A percentile compares a stretch with the other conserved stretches of the same genome.
phyloP scores from a whole-genome alignment of 2,329 filamentous ascomycete species.

The Lachnellula arida region DNA sequence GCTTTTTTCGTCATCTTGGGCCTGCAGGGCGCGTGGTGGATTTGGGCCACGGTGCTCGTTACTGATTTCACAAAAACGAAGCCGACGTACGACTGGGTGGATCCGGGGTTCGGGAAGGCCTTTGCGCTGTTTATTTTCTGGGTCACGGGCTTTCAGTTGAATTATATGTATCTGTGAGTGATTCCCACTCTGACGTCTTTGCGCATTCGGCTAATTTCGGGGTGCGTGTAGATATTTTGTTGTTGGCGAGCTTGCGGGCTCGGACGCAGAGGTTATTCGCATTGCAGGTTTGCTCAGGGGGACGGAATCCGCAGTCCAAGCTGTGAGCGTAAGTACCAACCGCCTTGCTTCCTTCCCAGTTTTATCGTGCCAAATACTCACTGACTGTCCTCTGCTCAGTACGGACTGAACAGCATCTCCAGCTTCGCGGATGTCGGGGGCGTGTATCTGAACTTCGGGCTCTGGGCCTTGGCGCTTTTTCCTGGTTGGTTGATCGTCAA shows the following conservation, averaged over 20 bases:
- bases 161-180: constrained; percentile 64
- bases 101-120: constrained; percentile 57
- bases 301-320: constrained; percentile 69
- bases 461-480: constrained; percentile 60
- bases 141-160: constrained; percentile 64
- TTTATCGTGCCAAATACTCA: background rate
- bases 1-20: constrained; percentile 27
- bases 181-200: background rate
- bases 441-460: constrained; percentile 65
- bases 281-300: constrained; percentile 64
- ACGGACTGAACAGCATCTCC: constrained; percentile 58
- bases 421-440: constrained; percentile 62
- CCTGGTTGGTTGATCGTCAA: constrained; percentile 63
- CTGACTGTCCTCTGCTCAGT: constrained; percentile 34
- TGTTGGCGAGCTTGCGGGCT: constrained; percentile 58
- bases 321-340: constrained; percentile 47
- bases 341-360: background rate
- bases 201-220: background rate
- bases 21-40: constrained; percentile 66
- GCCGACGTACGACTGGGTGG: constrained; percentile 63
- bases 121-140: constrained; percentile 67
- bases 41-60: constrained; percentile 63
- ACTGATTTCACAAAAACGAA: constrained; percentile 52
- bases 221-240: constrained; percentile 56
- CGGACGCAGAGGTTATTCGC: constrained; percentile 60